These are phyloP conservation scores for Russula olivacea DNA, from an alignment of 768 basidiomycete genomes.

Conservation along the genomic window DNA sequence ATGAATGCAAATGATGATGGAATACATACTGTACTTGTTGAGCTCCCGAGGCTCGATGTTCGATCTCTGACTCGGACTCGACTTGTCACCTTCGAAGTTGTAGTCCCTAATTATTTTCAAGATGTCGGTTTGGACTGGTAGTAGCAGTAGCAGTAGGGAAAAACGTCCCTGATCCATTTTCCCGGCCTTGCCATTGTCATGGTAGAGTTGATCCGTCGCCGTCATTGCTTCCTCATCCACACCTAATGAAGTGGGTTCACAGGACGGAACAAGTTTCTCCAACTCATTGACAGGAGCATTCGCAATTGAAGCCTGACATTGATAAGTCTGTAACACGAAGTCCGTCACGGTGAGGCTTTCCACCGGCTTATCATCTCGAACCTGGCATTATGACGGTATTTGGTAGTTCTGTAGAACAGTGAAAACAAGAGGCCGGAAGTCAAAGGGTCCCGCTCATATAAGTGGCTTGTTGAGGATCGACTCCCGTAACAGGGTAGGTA, in stretches of 20 bases:
- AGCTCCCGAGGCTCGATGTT: not conserved
- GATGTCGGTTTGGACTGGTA: not conserved
- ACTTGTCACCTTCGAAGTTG: not conserved
- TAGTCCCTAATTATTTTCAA: not conserved
- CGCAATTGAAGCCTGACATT: too few species aligned
- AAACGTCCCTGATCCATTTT: not conserved
- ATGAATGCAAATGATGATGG: too few species aligned
- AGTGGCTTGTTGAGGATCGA: constrained; percentile 13
- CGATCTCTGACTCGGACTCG: not conserved
- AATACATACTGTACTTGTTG: not conserved
- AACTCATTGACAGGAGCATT: not conserved
- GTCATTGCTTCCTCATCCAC: not conserved
- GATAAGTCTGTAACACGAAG: not conserved
- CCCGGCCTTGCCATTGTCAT: too few species aligned
- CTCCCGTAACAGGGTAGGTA: not conserved
- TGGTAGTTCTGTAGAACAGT: not conserved
- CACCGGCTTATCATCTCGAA: not conserved
- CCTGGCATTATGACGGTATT: not conserved
- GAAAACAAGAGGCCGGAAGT: not conserved
- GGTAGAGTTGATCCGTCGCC: too few species aligned
- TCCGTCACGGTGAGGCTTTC: too few species aligned
- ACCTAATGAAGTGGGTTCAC: not conserved
- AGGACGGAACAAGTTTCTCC: not conserved
- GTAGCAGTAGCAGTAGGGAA: not conserved
- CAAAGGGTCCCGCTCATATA: not conserved